Base-by-base conservation (phyloP, 805 yeast genomes). In the Teunomyces aglyptinius region DNA sequence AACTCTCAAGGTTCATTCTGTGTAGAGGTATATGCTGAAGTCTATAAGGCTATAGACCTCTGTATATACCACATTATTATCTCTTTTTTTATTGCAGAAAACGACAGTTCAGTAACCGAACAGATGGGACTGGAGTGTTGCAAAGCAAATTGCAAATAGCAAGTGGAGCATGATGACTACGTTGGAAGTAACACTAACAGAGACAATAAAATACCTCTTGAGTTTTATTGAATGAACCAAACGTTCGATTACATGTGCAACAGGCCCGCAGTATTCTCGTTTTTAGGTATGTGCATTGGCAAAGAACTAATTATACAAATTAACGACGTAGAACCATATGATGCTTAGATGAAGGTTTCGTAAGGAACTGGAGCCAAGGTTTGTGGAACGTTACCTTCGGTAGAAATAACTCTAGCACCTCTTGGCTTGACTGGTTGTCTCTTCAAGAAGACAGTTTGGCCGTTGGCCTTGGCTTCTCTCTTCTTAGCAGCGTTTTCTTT, bases 351-450 rank as follows among this genome's bases (percentile, higher is more conserved):
- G 87, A 85, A 92, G 73, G 99, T 94, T 84, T 94, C 99, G 87
- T 94, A 94, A 73, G 99, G 86, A 81, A 89, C 91, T 78, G 99
- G 98, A 72, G 97, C 94, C 78, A 94, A 85, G 68, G 97, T 91
- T 77, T 91, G 96, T 69, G 98, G 97, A 66, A 81, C 78, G 80
- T 85, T 83, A 69, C 82, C 83, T 68, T 77, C 81, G 66, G 96
- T 84, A 54, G 91, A 71, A 67, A 94, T 86, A 67, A 85, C 77
- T 78, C 85, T 88, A 59, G 96, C 80, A 61, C 78, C 89, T 86
- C 98, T 91, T 83, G 99, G 99, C 78, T 82, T 87, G 69, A 81
- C 97, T 72, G 99, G 98, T 78, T 87, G 92, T 86, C 99, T 89
- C 91, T 92, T 94, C 70, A 94, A 88, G 79, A 80, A 81, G 59